Evolutionary conservation across 495 filamentous ascomycete genomes (phyloP).

Genomic region (Haplographium delicatum): DNA sequence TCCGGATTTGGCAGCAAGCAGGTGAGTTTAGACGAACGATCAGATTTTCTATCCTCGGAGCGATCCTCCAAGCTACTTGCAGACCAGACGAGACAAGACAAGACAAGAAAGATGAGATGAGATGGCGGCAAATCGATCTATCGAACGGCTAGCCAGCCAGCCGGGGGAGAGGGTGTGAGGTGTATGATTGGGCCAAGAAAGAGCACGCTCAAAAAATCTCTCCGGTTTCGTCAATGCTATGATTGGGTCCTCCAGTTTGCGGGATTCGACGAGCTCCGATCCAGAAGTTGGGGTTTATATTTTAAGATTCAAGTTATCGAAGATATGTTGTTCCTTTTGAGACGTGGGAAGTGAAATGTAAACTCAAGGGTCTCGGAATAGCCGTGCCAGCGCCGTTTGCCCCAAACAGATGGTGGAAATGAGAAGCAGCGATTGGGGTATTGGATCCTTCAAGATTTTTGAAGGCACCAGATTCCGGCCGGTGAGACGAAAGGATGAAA

Average conservation of each 20-base stretch:
- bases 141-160: neutral
- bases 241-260: constrained; percentile 9
- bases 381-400: constrained; percentile 20
- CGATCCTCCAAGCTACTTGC: no score
- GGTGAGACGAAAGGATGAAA: constrained; percentile 10
- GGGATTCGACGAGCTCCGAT: constrained; percentile 9
- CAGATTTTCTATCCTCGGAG: no score
- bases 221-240: no score
- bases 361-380: constrained; percentile 12
- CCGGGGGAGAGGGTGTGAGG: neutral
- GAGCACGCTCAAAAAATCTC: no score
- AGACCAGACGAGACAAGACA: no score
- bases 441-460: neutral
- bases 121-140: neutral
- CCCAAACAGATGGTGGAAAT: constrained; percentile 23
- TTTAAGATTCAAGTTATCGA: neutral
- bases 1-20: neutral
- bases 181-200: neutral
- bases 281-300: neutral
- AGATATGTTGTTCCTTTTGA: constrained; percentile 14
- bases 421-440: constrained; percentile 4
- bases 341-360: constrained; percentile 8
- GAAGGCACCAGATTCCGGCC: neutral
- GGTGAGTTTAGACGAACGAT: neutral
- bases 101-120: no score